Evolutionary conservation across 257 asterid genomes (phyloP), one percentile per base, ranked within the genome.

Genomic region (Solanum peruvianum): DNA sequence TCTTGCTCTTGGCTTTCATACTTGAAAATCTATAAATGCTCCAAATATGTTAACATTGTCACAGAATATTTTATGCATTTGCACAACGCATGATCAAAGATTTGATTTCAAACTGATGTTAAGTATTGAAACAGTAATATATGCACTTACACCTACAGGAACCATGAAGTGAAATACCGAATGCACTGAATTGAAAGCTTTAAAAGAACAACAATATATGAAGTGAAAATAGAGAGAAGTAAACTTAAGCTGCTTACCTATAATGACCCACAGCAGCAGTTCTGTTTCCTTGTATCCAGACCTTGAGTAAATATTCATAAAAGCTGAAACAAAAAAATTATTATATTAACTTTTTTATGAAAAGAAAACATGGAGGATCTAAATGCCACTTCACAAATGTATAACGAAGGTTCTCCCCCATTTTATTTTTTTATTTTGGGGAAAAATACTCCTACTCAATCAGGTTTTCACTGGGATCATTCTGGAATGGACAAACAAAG

Each of bases 221-320:
- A 18, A 49, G 44, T 20, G 67, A 81, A 81, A 76, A 81, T 20
- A 49, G 69, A 81, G 11, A 81, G 29, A 81, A 81, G 85, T 49
- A 64, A 81, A 49, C 85, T 47, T 29, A 81, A 29, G 88, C 86
- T 86, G 83, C 87, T 85, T 90, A 95, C 99, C 99, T 95, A 87
- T 97, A 97, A 91, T 89, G 99, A 92, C 92, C 93, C 90, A 97
- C 99, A 66, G 92, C 80, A 90, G 88, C 85, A 69, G 99, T 97
- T 92, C 92, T 96, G 90, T 97, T 97, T 88, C 99, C 99, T 91
- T 94, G 99, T 86, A 97, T 93, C 99, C 99, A 97, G 90, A 92
- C 99, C 96, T 97, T 97, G 87, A 97, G 98, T 86, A 97, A 88
- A 92, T 97, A 97, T 85, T 97, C 99, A 71, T 97, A 97, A 86